Evolutionary conservation across 129 eudicot species (phyloP), one percentile per base, ranked within the genome.

Genomic region (Sambucus nigra): DNA sequence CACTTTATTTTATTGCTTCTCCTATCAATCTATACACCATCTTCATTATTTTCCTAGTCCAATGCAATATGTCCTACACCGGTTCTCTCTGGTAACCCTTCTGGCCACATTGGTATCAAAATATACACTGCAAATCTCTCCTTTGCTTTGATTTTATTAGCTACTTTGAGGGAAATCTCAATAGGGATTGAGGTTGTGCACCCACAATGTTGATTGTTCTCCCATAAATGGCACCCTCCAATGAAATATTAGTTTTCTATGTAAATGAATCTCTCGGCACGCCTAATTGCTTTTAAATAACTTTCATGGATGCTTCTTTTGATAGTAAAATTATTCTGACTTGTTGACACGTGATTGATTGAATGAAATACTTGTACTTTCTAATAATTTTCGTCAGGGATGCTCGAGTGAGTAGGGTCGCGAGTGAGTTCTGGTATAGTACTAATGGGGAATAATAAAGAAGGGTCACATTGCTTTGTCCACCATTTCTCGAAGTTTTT

Each of bases 101-200:
- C 98, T 19, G 98, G 98, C 95, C 98, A 91, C 98, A 91, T 85
- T 7, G 98, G 98, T 57, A 91, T 74, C 29, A 91, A 68, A 22
- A 85, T 68, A 61, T 91, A 86, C 55, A 74, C 98, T 11, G 87
- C 71, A 57, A 91, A 91, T 23, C 89, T 60, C 68, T 91, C 84
- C 55, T 66, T 77, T 24, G 84, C 80, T 64, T 69, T 76, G 25
- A 91, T 91, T 64, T 91, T 91, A 26, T 53, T 72, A 4, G 67
- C 88, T 21, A 91, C 61, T 61, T 79, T 91, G 2, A 85, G 81
- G n/a, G 94, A 94, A 53, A 91, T 91, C 75, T 91, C 98, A 22
- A 82, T 31, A 3, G 98, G 98, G 27, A 91, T 85, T 66, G 82
- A 70, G 59, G 85, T 91, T 65, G 67, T 53, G 63, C 98, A 91